Evolutionary conservation across 352 stramenopile genomes (phyloP), one percentile per base, ranked within the genome.

Genomic region (Elongisporangium prolatum): DNA sequence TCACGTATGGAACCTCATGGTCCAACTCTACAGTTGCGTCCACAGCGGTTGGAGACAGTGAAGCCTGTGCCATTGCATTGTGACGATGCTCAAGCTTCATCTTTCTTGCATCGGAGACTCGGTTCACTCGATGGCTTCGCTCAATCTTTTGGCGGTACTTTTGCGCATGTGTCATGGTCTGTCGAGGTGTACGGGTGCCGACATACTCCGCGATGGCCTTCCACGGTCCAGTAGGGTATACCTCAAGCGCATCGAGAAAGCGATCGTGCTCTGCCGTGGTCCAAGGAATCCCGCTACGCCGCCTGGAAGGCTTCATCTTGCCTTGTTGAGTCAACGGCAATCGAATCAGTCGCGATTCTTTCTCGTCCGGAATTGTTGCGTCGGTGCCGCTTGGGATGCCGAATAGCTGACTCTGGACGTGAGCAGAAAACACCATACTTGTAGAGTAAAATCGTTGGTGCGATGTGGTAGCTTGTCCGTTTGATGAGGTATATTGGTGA

Each of bases 241-340:
- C 71, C 52, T 79, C 66, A 48, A 88, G 79, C 10, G 74, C 77
- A 38, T 76, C 65, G 34, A 89, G 66, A 59, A 89, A 88, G 11
- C 76, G 73, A 20, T 86, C 77, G 59, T 86, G 77, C 58, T 87
- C 77, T 0, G 60, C 56, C 49, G 78, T 69, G 10, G 77, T 84
- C 77, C 77, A 87, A 14, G 72, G 34, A 13, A 44, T 17, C 10
- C 34, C 34, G 11, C 34, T 44, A 11, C 34, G 34, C 17, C 34
- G 34, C 34, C 17, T 44, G 9, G 34, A 44, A 44, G 34, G 34
- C 7, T 44, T 44, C 5, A 11, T 17, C 10, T 44, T 44, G 11
- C 11, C 34, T 44, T 44, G 34, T 11, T 14, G 11, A 44, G 34
- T 44, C 34, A 44, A 44, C 11, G 34, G 34, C 34, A 44, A 13